A percentile compares a stretch with the other conserved stretches of the same genome.
Evolutionary conservation across 2,329 filamentous ascomycete genomes (phyloP).

Genomic region (Metarhizium sp.): DNA sequence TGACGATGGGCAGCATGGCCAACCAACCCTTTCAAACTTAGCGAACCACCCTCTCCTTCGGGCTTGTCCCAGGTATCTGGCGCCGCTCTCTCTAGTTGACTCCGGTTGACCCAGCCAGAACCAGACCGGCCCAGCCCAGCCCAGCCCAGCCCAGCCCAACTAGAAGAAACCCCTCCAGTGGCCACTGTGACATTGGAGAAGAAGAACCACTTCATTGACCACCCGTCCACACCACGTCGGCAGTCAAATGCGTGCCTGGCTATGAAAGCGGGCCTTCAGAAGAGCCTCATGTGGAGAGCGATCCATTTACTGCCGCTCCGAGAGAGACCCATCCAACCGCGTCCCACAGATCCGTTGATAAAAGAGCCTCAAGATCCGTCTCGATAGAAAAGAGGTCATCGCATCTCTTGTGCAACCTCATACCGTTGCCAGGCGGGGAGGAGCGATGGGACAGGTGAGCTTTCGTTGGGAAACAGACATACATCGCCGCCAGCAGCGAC

Average conservation of each 20-base stretch:
- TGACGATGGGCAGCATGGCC: no score
- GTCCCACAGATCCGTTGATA: conserved; percentile 6
- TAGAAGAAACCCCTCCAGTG: background rate
- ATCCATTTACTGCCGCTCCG: conserved; percentile 9
- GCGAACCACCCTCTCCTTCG: background rate
- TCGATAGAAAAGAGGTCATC: background rate
- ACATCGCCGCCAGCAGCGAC: background rate
- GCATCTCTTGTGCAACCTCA: background rate
- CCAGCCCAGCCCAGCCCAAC: background rate
- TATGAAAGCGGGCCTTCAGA: conserved; percentile 9
- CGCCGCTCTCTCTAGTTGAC: background rate
- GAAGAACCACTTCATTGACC: conserved; percentile 7
- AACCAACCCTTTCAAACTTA: background rate
- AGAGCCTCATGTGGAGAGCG: conserved; percentile 14
- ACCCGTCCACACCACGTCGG: conserved; percentile 7
- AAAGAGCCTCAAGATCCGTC: conserved; percentile 6
- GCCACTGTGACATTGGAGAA: conserved; percentile 6
- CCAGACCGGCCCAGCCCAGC: background rate
- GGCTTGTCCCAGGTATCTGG: background rate
- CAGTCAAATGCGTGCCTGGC: conserved; percentile 9
- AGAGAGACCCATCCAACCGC: conserved; percentile 6
- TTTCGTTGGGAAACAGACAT: background rate
- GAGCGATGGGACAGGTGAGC: background rate
- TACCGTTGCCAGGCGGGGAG: background rate
- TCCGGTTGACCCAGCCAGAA: conserved; percentile 1